Percentiles rank a stretch among this genome's conserved stretches.
Evolutionary conservation across 768 basidiomycete genomes (phyloP).

Genomic region (Nidularia pulvinata): DNA sequence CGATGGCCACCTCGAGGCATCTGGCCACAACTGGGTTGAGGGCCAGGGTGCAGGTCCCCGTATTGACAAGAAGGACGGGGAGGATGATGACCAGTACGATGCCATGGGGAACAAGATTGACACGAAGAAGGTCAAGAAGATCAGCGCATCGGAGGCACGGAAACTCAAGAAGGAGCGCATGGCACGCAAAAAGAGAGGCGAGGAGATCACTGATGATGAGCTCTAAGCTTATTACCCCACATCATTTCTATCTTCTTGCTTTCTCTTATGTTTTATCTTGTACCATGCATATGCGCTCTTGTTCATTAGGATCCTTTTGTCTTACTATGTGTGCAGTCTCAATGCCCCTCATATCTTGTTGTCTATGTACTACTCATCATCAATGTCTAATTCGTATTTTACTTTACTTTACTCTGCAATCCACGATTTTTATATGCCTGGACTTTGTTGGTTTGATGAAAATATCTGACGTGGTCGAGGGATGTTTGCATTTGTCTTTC

Average conservation of each 20-base stretch:
- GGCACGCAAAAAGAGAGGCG: constrained; percentile 85
- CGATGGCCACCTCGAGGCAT: constrained; percentile 94
- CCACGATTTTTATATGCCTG: neutral
- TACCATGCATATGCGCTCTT: constrained; percentile 1
- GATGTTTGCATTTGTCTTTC: neutral
- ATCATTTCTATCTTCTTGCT: constrained; percentile 3
- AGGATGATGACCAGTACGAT: constrained; percentile 91
- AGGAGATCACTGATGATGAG: constrained; percentile 74
- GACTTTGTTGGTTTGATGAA: neutral
- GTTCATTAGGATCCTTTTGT: constrained; percentile 1
- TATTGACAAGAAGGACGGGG: constrained; percentile 92
- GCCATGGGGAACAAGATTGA: constrained; percentile 99
- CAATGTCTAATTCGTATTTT: neutral
- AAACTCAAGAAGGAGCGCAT: constrained; percentile 98
- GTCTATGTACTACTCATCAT: neutral
- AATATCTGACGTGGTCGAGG: neutral
- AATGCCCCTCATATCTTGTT: neutral
- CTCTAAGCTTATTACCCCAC: constrained; percentile 28
- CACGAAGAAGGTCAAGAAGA: constrained; percentile 82
- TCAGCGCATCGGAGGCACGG: constrained; percentile 79
- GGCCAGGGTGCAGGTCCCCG: constrained; percentile 95
- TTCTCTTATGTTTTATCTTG: constrained; percentile 4
- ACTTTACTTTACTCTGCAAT: neutral
- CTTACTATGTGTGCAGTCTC: neutral
- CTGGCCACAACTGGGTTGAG: constrained; percentile 99